Evolutionary conservation across 495 filamentous ascomycete genomes (phyloP).

Genomic region (Penicillium lagena): DNA sequence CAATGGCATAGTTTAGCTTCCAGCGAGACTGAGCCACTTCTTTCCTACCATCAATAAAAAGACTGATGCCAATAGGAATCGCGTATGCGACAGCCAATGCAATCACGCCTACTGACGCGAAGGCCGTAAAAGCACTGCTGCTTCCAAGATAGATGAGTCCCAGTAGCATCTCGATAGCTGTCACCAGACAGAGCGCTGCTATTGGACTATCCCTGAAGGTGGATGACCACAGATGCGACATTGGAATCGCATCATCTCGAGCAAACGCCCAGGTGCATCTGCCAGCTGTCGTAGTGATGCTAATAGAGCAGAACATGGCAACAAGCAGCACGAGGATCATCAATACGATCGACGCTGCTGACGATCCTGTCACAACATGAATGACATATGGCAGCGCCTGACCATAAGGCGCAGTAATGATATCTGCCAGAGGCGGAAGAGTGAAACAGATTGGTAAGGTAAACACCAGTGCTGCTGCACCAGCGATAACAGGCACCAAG

Average conservation of each 20-base stretch:
- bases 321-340: slow-evolving; percentile 60
- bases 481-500: slow-evolving; percentile 5
- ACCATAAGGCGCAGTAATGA: too few species aligned
- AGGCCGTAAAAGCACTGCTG: slow-evolving; percentile 51
- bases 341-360: slow-evolving; percentile 43
- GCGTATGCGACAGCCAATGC: slow-evolving; percentile 48
- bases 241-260: slow-evolving; percentile 49
- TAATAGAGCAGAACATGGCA: slow-evolving; percentile 54
- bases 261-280: slow-evolving; percentile 67
- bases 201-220: slow-evolving; percentile 40
- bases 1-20: too few species aligned
- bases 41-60: slow-evolving; percentile 35
- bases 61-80: slow-evolving; percentile 42
- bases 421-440: too few species aligned
- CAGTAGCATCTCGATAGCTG: slow-evolving; percentile 42
- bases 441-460: too few species aligned
- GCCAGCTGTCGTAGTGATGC: slow-evolving; percentile 58
- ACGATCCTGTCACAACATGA: too few species aligned
- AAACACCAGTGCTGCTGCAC: slow-evolving; percentile 27
- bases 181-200: slow-evolving; percentile 39
- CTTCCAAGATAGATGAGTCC: slow-evolving; percentile 51
- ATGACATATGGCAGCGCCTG: too few species aligned
- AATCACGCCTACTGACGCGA: slow-evolving; percentile 52
- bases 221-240: slow-evolving; percentile 48
- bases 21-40: background rate